Conservation (phyloP, 495 filamentous ascomycete genomes). For the Annulohypoxylon stygium region DNA sequence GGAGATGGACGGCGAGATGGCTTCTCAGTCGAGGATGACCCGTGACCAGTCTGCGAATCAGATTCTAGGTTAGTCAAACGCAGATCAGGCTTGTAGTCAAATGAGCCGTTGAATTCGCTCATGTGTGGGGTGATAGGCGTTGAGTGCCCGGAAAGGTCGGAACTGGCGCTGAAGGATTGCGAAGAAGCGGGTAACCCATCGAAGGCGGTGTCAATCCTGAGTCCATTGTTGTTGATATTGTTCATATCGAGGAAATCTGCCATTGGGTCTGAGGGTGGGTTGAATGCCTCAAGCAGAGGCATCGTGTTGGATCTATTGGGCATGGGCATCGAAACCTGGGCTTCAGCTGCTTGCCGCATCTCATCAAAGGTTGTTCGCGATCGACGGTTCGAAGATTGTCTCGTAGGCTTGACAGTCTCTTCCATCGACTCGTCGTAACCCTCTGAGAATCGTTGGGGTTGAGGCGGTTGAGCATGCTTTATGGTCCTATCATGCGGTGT, state of each 20-base stretch:
- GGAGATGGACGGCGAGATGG: slow-evolving; percentile 53
- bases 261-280: slow-evolving; percentile 64
- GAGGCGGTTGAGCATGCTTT: slow-evolving; percentile 46
- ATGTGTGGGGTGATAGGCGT: slow-evolving; percentile 57
- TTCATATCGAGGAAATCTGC: slow-evolving; percentile 69
- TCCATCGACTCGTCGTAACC: slow-evolving; percentile 70
- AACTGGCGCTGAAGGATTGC: slow-evolving; percentile 42
- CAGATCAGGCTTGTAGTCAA: slow-evolving; percentile 56
- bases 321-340: slow-evolving; percentile 53
- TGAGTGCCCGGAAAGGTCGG: slow-evolving; percentile 55
- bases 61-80: slow-evolving; percentile 33
- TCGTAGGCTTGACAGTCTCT: slow-evolving; percentile 66
- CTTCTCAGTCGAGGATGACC: slow-evolving; percentile 28
- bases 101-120: slow-evolving; percentile 46
- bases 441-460: slow-evolving; percentile 60
- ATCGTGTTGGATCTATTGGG: slow-evolving; percentile 58
- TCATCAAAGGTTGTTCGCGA: slow-evolving; percentile 59
- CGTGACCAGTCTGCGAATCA: slow-evolving; percentile 31
- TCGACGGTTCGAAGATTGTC: slow-evolving; percentile 43
- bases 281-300: slow-evolving; percentile 54
- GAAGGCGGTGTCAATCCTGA: slow-evolving; percentile 63
- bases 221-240: slow-evolving; percentile 64
- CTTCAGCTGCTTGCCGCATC: slow-evolving; percentile 60
- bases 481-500: slow-evolving; percentile 58
- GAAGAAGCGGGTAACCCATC: slow-evolving; percentile 48